Base-by-base conservation (phyloP, 2,329 filamentous ascomycete genomes). In the Colletotrichum lindemuthianum region DNA sequence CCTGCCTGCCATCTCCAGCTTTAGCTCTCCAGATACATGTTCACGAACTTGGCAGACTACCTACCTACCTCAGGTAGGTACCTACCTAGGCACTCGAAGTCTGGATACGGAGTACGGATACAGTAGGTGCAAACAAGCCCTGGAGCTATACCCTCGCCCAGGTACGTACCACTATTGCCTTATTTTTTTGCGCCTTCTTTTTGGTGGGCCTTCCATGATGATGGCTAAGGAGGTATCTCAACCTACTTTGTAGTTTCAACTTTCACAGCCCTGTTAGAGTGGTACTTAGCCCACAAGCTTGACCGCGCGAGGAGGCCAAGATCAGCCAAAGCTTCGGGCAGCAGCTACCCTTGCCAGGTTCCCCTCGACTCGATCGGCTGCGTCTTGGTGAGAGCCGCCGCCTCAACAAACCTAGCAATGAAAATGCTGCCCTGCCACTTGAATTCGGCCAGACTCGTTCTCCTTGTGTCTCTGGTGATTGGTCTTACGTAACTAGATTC, bases 321-420 rank as follows among this genome's bases (percentile, higher is more conserved):
- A 43, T 39, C 16, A n/a, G 24, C 9, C 36, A 36, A 56, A 52
- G 44, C 24, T 24, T 24, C 24, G 24, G 24, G 24, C 24, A 24
- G 37, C 63, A 48, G 58, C 63, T 57, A 57, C 47, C 51, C 63
- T 63, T 65, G 45, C 43, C 43, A 33, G 63, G 56, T 61, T 36
- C 47, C 8, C 44, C 47, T 63, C 57, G 63, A 52, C 58, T 57
- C 36, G 15, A 33, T 44, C 52, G 45, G 45, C 59, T 45, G 45
- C 45, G 16, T 45, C 45, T 56, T 65, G 63, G 63, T 65, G 58
- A 61, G 63, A 52, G 58, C 51, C 60, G 53, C 41, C 43, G 43
- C 54, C 63, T 63, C 63, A 65, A 65, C 63, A 65, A 65, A 61
- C 63, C 39, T 34, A 37, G 63, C 63, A 61, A 51, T 52, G 47